Base-by-base conservation (phyloP, 495 filamentous ascomycete species). In the Niebla homalea region DNA sequence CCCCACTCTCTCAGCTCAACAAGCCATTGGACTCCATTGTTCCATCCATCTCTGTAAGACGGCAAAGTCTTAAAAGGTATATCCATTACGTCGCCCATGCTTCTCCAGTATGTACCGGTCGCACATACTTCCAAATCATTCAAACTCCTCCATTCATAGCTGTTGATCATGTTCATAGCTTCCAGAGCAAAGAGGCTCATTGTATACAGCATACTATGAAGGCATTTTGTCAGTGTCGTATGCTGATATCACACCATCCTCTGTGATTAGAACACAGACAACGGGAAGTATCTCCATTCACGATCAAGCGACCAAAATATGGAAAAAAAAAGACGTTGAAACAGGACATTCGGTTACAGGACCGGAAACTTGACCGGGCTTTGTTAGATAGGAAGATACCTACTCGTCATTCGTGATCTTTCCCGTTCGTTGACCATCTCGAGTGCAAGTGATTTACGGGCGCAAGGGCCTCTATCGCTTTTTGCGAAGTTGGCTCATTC, bases 361-460 rank as follows among this genome's bases (percentile, higher is more conserved):
- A 4, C 25, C 4, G 8, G 8, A 8, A 26, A 26, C 3, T 4
- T 3, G 25, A 26, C 25, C 8, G 25, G 25, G 25, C 8, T 26
- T 26, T 8, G 4, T 4, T 4, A 26, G 25, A 53, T 26, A 8
- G 8, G 25, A 8, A 8, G 8, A 26, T 26, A 26, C 25, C 25
- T 26, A 26, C 25, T 85, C 80, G 15, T 72, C 66, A 21, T 84
- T 75, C 8, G 64, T 67, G 50, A 86, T 84, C 49, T 73, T 73
- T 40, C 78, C 78, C 1, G 72, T 61, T 39, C 70, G 65, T 12
- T 69, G 64, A n/a, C 56, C 81, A 84, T 14, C 64, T 64, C 36
- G 66, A 65, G 53, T 85, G 82, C 18, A 86, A 62, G 56, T 67
- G 84, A 57, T 81, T 81, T 58, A 80, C 82, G 42, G 81, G 74